Evolutionary conservation across 352 stramenopile species (phyloP).

Genomic region (Phytophthora pluvialis): DNA sequence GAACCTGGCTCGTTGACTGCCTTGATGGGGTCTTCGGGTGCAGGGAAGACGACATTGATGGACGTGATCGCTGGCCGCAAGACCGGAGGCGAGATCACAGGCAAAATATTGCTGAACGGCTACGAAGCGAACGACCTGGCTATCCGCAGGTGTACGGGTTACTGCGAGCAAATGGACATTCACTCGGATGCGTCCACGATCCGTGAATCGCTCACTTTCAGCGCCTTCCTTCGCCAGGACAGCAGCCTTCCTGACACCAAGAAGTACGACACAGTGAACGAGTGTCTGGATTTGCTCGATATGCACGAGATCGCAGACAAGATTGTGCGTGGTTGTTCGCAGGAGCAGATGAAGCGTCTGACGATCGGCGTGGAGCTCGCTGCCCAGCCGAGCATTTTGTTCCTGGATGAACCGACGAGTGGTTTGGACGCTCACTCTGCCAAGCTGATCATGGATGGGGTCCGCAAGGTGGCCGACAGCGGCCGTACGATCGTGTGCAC

Average conservation of each 20-base stretch:
- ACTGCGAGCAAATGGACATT: constrained; percentile 84
- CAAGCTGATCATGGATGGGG: constrained; percentile 75
- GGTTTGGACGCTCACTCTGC: constrained; percentile 84
- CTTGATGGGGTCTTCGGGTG: constrained; percentile 21
- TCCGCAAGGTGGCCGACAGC: constrained; percentile 76
- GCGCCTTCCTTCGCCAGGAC: constrained; percentile 35
- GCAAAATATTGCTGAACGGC: constrained; percentile 58
- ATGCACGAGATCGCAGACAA: constrained; percentile 46
- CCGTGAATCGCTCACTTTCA: constrained; percentile 58
- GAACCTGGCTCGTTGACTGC: constrained; percentile 19
- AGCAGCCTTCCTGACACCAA: constrained; percentile 28
- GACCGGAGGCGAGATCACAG: constrained; percentile 59
- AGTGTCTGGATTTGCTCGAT: constrained; percentile 44
- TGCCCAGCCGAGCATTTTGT: constrained; percentile 80
- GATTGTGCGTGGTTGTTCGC: constrained; percentile 36
- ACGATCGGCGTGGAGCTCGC: constrained; percentile 71
- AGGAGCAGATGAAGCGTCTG: constrained; percentile 55
- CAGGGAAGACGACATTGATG: constrained; percentile 26
- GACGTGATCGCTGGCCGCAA: constrained; percentile 27
- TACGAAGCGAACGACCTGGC: constrained; percentile 44
- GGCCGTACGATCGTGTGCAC: constrained; percentile 85
- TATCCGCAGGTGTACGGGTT: constrained; percentile 49
- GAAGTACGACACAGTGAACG: constrained; percentile 44
- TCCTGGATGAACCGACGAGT: constrained; percentile 75
- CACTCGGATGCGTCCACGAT: constrained; percentile 87